Percentiles rank a stretch among this genome's conserved stretches.
These are phyloP conservation scores for Anthracocystis panici-leucophaei DNA, from an alignment of 1,284 basidiomycete species.

Conservation along the genomic window DNA sequence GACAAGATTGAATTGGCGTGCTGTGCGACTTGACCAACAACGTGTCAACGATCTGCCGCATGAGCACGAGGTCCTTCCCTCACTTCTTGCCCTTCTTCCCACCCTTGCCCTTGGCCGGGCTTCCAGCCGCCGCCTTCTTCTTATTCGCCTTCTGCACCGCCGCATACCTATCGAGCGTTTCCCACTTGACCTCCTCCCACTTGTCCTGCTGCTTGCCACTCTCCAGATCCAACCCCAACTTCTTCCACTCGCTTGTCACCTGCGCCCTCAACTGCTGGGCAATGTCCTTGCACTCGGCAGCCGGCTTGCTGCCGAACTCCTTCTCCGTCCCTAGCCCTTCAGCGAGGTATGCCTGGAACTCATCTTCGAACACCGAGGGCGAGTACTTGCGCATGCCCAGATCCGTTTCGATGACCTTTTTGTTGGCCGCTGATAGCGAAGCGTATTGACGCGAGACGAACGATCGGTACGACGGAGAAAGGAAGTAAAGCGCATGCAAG, in stretches of 20 bases:
- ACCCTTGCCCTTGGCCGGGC: slow-evolving; percentile 19
- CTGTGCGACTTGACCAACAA: not conserved
- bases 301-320: slow-evolving; percentile 59
- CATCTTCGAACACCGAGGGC: slow-evolving; percentile 57
- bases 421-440: slow-evolving; percentile 35
- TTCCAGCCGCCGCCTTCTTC: slow-evolving; percentile 16
- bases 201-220: slow-evolving; percentile 27
- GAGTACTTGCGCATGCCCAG: slow-evolving; percentile 60
- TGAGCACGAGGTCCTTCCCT: not conserved
- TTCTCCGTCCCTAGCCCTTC: slow-evolving; percentile 47
- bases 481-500: slow-evolving; percentile 63
- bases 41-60: not conserved
- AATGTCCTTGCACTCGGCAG: slow-evolving; percentile 46
- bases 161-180: slow-evolving; percentile 42
- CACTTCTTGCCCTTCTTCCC: slow-evolving; percentile 42
- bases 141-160: slow-evolving; percentile 37
- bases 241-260: slow-evolving; percentile 38
- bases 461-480: slow-evolving; percentile 51
- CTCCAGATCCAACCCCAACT: slow-evolving; percentile 25
- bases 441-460: slow-evolving; percentile 40
- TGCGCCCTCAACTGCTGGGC: slow-evolving; percentile 28
- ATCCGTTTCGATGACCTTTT: slow-evolving; percentile 57
- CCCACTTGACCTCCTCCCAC: slow-evolving; percentile 50
- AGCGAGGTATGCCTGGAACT: slow-evolving; percentile 66
- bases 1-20: not conserved